Percentiles rank a stretch among this genome's conserved stretches.
phyloP scores from a whole-genome alignment of 257 asterid genomes.

The Handroanthus guayacan region DNA sequence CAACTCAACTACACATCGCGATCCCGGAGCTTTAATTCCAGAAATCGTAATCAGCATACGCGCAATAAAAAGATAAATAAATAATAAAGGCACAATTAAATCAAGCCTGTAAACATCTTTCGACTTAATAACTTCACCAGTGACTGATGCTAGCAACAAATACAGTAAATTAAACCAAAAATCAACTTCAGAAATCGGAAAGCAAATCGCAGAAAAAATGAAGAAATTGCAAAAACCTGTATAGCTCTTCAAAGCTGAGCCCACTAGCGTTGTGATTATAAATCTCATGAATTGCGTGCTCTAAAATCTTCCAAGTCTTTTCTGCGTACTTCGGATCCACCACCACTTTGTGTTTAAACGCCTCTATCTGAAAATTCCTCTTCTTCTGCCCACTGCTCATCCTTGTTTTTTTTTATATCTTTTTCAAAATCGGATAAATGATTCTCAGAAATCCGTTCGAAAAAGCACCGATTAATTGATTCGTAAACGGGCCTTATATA shows the following conservation, averaged over 20 bases:
- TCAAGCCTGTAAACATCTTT: neutral
- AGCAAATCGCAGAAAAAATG: neutral
- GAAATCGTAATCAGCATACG: constrained; percentile 6
- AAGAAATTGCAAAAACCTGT: constrained; percentile 53
- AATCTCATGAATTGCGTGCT: constrained; percentile 90
- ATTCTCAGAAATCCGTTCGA: constrained; percentile 6
- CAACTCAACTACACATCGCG: constrained; percentile 14
- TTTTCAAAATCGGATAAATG: constrained; percentile 13
- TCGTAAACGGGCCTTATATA: neutral
- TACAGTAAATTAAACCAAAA: constrained; percentile 23
- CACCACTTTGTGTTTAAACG: constrained; percentile 81
- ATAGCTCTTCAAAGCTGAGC: constrained; percentile 84
- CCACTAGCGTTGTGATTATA: constrained; percentile 93
- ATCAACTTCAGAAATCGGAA: neutral
- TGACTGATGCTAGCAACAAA: neutral
- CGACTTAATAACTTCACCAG: neutral
- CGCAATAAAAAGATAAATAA: neutral
- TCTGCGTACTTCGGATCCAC: constrained; percentile 98
- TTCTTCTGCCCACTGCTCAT: constrained; percentile 76
- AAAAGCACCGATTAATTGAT: constrained; percentile 37
- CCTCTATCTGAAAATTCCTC: constrained; percentile 90
- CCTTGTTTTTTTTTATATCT: constrained; percentile 24
- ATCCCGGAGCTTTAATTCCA: constrained; percentile 14
- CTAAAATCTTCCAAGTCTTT: constrained; percentile 88
- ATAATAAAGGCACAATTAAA: constrained; percentile 9